Conservation (phyloP, 345 rosid genomes). For the Ailanthus altissimus region DNA sequence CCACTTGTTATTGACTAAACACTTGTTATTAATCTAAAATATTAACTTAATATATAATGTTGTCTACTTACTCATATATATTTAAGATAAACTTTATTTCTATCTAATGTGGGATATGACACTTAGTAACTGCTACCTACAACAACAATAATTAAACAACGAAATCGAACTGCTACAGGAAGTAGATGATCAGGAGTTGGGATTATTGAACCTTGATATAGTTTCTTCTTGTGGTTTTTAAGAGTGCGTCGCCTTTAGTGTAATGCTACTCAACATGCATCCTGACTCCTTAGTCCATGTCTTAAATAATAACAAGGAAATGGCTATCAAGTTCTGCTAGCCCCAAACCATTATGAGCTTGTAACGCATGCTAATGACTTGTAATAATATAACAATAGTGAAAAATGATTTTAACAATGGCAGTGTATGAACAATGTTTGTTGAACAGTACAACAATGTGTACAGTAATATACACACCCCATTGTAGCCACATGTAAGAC, state of each 20-base stretch:
- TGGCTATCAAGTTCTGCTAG: neutral
- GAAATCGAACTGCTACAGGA: neutral
- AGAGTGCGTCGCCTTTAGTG: neutral
- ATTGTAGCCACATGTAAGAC: too few species aligned
- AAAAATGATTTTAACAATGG: too few species aligned
- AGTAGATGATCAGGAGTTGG: neutral
- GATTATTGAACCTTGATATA: neutral
- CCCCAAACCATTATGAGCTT: neutral
- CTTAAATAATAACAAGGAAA: neutral
- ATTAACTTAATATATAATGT: too few species aligned
- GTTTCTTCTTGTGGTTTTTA: neutral
- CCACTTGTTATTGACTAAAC: too few species aligned
- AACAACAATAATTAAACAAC: neutral
- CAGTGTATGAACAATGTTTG: too few species aligned
- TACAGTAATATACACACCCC: too few species aligned
- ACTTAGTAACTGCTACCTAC: neutral
- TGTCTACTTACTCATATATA: too few species aligned
- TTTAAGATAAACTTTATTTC: too few species aligned
- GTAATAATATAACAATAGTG: neutral
- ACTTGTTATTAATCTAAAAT: too few species aligned
- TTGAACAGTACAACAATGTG: too few species aligned
- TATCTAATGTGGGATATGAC: too few species aligned
- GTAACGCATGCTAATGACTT: neutral
- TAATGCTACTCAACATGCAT: neutral
- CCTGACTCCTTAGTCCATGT: neutral